Conservation (phyloP, 1,284 basidiomycete species). For the Rhodotorula sp. region DNA sequence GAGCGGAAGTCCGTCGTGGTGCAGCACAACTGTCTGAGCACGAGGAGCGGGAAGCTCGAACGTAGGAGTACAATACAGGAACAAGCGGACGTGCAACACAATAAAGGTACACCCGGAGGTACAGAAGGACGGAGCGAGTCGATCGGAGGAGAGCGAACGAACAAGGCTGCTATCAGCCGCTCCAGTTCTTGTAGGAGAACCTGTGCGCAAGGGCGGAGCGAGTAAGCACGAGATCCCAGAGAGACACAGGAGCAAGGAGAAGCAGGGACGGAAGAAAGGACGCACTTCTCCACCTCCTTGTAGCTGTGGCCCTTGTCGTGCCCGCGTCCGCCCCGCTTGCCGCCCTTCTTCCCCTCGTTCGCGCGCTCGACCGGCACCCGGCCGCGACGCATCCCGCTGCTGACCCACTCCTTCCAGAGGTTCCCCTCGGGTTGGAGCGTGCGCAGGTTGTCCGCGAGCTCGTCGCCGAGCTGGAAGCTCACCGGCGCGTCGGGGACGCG, state of each 20-base stretch:
- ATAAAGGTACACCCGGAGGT: not conserved
- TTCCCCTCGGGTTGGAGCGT: conserved; percentile 64
- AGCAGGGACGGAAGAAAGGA: not conserved
- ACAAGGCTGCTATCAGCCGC: not conserved
- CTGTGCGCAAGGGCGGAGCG: not conserved
- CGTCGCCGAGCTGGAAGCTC: conserved; percentile 88
- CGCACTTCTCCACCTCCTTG: conserved; percentile 37
- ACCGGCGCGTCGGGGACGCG: conserved; percentile 67
- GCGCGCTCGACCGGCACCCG: conserved; percentile 44
- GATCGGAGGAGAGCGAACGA: not conserved
- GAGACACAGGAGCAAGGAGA: not conserved
- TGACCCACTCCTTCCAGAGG: conserved; percentile 46
- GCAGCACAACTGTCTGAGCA: no score
- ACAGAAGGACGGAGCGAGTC: not conserved
- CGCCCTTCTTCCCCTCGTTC: conserved; percentile 42
- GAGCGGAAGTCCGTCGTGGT: no score
- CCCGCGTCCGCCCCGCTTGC: conserved; percentile 39
- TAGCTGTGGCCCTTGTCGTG: conserved; percentile 39
- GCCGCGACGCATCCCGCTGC: conserved; percentile 44
- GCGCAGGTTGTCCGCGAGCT: conserved; percentile 81
- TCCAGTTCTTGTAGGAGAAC: conserved; percentile 22
- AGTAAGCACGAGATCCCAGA: not conserved
- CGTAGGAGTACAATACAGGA: conserved; percentile 9
- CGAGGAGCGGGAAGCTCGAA: no score
- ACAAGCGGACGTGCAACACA: not conserved